Percentiles rank a stretch among this genome's conserved stretches.
Conservation (phyloP, 352 stramenopile genomes). For the Halophytophthora batemanensis region DNA sequence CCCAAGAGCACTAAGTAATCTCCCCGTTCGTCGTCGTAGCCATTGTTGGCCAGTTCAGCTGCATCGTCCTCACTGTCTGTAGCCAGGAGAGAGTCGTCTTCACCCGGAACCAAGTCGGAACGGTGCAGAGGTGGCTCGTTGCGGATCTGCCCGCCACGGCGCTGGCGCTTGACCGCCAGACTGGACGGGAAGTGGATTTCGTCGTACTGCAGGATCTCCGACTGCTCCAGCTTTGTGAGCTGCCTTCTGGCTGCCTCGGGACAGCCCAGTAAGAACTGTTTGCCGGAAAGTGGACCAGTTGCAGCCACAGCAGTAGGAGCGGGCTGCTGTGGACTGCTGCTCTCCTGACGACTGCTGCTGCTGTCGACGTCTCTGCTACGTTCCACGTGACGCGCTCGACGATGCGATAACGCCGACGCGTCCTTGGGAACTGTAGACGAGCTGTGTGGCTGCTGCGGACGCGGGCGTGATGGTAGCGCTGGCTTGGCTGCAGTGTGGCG, state of each 20-base stretch:
- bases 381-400: constrained; percentile 11
- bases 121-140: constrained; percentile 18
- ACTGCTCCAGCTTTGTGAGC: constrained; percentile 44
- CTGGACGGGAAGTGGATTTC: constrained; percentile 53
- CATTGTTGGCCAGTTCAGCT: constrained; percentile 81
- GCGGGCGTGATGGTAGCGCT: constrained; percentile 13
- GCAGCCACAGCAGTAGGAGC: constrained; percentile 11
- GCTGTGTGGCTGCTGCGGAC: constrained; percentile 3
- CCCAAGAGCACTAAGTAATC: constrained; percentile 95
- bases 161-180: constrained; percentile 28
- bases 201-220: constrained; percentile 48
- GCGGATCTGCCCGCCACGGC: constrained; percentile 30
- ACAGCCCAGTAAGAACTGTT: constrained; percentile 31
- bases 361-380: constrained; percentile 14
- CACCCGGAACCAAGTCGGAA: constrained; percentile 7
- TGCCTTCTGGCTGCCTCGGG: constrained; percentile 20
- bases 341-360: constrained; percentile 4
- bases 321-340: constrained; percentile 5
- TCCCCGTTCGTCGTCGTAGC: constrained; percentile 96
- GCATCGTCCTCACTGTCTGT: constrained; percentile 10
- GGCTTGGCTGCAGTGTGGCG: neutral
- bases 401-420: constrained; percentile 2
- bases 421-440: no score
- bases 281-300: constrained; percentile 13
- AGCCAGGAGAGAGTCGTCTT: no score